phyloP scores from a whole-genome alignment of 805 yeast genomes.

The Torulaspora franciscae region DNA sequence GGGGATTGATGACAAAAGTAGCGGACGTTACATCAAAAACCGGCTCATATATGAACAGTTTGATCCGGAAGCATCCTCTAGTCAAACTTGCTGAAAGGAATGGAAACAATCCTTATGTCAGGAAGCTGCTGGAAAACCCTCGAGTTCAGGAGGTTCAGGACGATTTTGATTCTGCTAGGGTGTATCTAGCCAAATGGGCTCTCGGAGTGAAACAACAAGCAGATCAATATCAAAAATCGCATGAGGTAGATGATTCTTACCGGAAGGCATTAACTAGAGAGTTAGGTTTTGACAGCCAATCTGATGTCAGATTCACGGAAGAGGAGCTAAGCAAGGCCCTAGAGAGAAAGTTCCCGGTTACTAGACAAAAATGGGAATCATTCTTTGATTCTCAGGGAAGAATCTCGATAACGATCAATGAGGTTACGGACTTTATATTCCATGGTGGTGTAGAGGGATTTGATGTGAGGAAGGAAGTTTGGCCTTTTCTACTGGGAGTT shows the following conservation, averaged over 20 bases:
- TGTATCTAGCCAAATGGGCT: slow-evolving; percentile 95
- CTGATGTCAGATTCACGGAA: slow-evolving; percentile 28
- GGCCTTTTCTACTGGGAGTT: slow-evolving; percentile 80
- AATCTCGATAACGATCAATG: slow-evolving; percentile 64
- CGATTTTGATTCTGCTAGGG: slow-evolving; percentile 89
- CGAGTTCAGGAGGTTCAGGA: slow-evolving; percentile 74
- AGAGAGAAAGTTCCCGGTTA: slow-evolving; percentile 48
- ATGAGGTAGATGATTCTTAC: slow-evolving; percentile 55
- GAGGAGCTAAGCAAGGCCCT: slow-evolving; percentile 47
- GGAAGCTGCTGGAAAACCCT: slow-evolving; percentile 61
- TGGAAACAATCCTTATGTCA: slow-evolving; percentile 34
- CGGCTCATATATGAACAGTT: slow-evolving; percentile 21
- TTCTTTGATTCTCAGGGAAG: slow-evolving; percentile 79
- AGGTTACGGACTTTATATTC: slow-evolving; percentile 76
- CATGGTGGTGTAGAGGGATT: slow-evolving; percentile 74
- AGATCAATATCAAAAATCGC: slow-evolving; percentile 46
- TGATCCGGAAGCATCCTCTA: slow-evolving; percentile 30
- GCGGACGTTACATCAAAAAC: slow-evolving; percentile 62
- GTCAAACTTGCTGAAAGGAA: slow-evolving; percentile 43
- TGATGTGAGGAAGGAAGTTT: slow-evolving; percentile 61
- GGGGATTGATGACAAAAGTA: slow-evolving; percentile 80
- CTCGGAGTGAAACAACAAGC: slow-evolving; percentile 90
- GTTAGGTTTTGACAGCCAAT: slow-evolving; percentile 47
- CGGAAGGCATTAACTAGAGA: slow-evolving; percentile 52
- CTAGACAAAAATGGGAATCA: slow-evolving; percentile 72